Evolutionary conservation across 257 asterid species (phyloP).

Genomic region (Forsythia viridissima): DNA sequence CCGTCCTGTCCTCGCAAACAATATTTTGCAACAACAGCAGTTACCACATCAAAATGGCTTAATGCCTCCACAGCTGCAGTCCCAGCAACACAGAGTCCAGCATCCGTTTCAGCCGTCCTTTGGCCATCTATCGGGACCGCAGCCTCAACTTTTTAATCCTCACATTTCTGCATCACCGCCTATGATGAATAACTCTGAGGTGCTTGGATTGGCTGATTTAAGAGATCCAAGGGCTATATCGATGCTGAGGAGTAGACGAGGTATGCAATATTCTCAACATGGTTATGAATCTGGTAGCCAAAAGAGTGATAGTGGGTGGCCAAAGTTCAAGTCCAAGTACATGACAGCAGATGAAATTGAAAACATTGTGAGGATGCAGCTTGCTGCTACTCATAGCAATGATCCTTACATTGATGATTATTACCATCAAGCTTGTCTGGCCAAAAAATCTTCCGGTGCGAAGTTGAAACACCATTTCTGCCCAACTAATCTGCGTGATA

Average conservation of each 20-base stretch:
- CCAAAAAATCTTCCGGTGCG: conserved; percentile 68
- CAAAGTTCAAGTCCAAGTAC: conserved; percentile 74
- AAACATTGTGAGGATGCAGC: conserved; percentile 81
- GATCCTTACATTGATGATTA: conserved; percentile 94
- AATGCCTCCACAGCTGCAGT: conserved; percentile 56
- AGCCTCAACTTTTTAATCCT: conserved; percentile 52
- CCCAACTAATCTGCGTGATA: conserved; percentile 66
- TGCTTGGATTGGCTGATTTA: conserved; percentile 63
- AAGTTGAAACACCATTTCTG: conserved; percentile 86
- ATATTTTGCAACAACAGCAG: conserved; percentile 56
- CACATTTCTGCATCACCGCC: conserved; percentile 62
- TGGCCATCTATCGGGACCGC: conserved; percentile 58
- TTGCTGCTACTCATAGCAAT: conserved; percentile 85
- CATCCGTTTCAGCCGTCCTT: conserved; percentile 60
- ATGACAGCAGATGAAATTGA: conserved; percentile 87
- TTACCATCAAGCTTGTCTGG: conserved; percentile 89
- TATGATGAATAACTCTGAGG: conserved; percentile 59
- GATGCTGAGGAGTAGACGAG: conserved; percentile 58
- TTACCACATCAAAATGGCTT: conserved; percentile 67
- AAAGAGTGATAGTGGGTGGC: conserved; percentile 59
- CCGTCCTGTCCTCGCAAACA: conserved; percentile 53
- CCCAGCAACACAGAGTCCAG: conserved; percentile 62
- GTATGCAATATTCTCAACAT: conserved; percentile 52
- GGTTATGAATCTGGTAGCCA: conserved; percentile 50
- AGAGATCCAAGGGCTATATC: conserved; percentile 72